These are phyloP conservation scores for Phytophthora capsici DNA, from an alignment of 352 stramenopile genomes.

Conservation along the genomic window DNA sequence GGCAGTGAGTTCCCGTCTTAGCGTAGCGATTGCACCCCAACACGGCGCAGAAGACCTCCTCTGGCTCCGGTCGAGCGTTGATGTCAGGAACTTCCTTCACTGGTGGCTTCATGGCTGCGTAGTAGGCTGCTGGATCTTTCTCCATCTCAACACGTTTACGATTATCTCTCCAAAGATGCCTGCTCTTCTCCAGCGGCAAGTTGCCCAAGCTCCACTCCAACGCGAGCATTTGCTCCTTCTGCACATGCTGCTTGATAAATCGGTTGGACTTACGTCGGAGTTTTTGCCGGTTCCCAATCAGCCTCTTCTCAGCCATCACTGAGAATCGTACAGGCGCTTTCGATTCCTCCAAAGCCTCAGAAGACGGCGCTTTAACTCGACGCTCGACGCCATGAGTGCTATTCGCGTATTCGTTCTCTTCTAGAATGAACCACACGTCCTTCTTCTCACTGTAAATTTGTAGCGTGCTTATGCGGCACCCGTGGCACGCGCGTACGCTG, in stretches of 20 bases:
- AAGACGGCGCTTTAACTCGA: slow-evolving; percentile 23
- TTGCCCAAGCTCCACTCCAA: slow-evolving; percentile 77
- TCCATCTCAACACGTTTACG: slow-evolving; percentile 51
- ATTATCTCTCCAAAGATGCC: slow-evolving; percentile 74
- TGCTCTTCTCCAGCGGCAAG: slow-evolving; percentile 45
- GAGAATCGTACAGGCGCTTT: not conserved
- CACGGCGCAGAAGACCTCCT: slow-evolving; percentile 51
- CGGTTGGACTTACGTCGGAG: slow-evolving; percentile 33
- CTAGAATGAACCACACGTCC: slow-evolving; percentile 72
- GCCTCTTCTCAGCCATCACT: slow-evolving; percentile 3
- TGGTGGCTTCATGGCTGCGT: not conserved
- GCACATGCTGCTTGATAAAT: slow-evolving; percentile 38
- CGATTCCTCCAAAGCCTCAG: not conserved
- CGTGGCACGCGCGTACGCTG: slow-evolving; percentile 52
- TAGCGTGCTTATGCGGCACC: slow-evolving; percentile 55
- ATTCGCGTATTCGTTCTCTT: slow-evolving; percentile 22
- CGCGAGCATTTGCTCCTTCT: slow-evolving; percentile 58
- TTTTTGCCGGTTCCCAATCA: slow-evolving; percentile 2
- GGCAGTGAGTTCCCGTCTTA: slow-evolving; percentile 67
- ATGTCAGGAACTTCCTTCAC: slow-evolving; percentile 13
- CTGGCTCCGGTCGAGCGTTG: slow-evolving; percentile 43
- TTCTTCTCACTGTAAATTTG: slow-evolving; percentile 50
- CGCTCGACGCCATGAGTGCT: slow-evolving; percentile 44
- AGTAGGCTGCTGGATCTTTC: slow-evolving; percentile 24
- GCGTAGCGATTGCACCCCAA: slow-evolving; percentile 58